phyloP scores from a whole-genome alignment of 768 basidiomycete species.

The Lactarius trivialis region DNA sequence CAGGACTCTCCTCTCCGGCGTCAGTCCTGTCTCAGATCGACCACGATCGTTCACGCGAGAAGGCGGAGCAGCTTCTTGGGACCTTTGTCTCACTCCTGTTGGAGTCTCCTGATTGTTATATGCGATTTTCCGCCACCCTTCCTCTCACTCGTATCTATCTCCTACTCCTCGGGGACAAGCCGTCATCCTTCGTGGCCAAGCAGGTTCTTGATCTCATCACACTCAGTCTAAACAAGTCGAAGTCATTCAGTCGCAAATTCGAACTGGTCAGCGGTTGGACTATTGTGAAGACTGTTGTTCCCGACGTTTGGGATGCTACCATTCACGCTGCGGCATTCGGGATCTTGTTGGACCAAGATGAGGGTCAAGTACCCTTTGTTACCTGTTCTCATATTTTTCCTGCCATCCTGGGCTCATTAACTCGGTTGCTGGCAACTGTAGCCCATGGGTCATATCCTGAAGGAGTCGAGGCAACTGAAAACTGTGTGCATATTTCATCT shows the following conservation, averaged over 20 bases:
- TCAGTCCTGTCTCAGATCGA: slow-evolving; percentile 56
- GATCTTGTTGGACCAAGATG: slow-evolving; percentile 47
- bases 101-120: slow-evolving; percentile 45
- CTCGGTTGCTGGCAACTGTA: slow-evolving; percentile 39
- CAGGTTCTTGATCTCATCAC: slow-evolving; percentile 56
- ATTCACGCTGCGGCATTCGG: slow-evolving; percentile 68
- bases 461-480: slow-evolving; percentile 24
- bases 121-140: slow-evolving; percentile 65
- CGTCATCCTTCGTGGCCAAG: slow-evolving; percentile 49
- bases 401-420: slow-evolving; percentile 63
- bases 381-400: slow-evolving; percentile 65
- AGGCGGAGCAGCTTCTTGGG: slow-evolving; percentile 62
- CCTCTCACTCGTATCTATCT: slow-evolving; percentile 75
- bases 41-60: slow-evolving; percentile 41
- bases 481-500: slow-evolving; percentile 12
- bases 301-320: slow-evolving; percentile 55
- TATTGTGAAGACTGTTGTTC: slow-evolving; percentile 60
- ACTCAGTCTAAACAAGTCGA: slow-evolving; percentile 46
- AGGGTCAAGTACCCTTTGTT: slow-evolving; percentile 33
- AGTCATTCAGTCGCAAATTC: slow-evolving; percentile 72
- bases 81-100: slow-evolving; percentile 57
- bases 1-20: slow-evolving; percentile 39
- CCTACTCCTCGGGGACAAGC: slow-evolving; percentile 73
- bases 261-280: slow-evolving; percentile 84
- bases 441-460: slow-evolving; percentile 2